Conservation (phyloP, 1,284 basidiomycete species). For the Puccinia polysora region DNA sequence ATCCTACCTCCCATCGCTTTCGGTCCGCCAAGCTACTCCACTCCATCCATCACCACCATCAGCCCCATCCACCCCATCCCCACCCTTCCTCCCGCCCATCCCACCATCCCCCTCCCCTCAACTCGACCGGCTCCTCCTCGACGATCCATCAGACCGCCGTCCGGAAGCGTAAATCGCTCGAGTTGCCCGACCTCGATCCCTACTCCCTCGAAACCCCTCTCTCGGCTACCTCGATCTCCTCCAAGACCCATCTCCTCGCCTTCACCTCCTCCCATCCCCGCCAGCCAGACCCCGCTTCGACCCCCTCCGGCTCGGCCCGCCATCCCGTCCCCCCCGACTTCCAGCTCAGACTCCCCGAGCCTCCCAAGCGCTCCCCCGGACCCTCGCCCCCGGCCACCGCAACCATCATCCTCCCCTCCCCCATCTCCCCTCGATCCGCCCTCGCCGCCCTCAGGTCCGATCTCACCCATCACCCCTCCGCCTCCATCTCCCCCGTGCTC, state of each 20-base stretch:
- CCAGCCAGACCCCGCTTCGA: background rate
- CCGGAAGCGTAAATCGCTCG: conserved; percentile 12
- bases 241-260: background rate
- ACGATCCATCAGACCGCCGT: background rate
- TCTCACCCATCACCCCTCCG: background rate
- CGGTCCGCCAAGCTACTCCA: too few relatives aligned
- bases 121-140: background rate
- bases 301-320: background rate
- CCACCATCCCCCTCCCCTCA: background rate
- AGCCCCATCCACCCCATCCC: too few relatives aligned
- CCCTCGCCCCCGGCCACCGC: background rate
- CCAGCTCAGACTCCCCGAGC: background rate
- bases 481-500: background rate
- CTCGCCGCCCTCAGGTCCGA: conserved; percentile 7
- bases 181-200: conserved; percentile 20
- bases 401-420: background rate
- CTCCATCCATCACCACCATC: too few relatives aligned
- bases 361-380: background rate
- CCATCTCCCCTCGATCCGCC: background rate
- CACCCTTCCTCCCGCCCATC: background rate
- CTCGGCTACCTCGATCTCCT: background rate
- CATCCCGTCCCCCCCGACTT: background rate
- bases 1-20: too few relatives aligned
- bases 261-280: background rate
- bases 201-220: background rate